Conservation (phyloP, 1,284 basidiomycete species). For the Schizophyllum amplum region DNA sequence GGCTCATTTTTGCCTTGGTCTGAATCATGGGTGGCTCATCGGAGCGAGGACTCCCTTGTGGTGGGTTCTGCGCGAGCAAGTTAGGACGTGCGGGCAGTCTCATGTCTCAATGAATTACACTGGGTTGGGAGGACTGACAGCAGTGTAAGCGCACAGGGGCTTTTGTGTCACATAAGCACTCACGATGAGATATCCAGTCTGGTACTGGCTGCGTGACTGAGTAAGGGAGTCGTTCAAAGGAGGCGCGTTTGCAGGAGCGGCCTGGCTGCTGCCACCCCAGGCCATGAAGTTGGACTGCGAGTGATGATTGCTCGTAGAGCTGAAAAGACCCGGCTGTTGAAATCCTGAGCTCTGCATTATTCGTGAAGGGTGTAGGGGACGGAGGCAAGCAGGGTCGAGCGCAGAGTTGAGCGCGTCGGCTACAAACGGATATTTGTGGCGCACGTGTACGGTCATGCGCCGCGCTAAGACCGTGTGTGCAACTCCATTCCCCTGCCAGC, state of each 20-base stretch:
- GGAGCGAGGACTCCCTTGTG: slow-evolving; percentile 49
- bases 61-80: slow-evolving; percentile 33
- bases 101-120: slow-evolving; percentile 26
- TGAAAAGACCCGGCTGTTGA: background rate
- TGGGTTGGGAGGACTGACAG: slow-evolving; percentile 54
- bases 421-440: background rate
- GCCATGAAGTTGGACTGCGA: background rate
- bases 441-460: background rate
- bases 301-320: background rate
- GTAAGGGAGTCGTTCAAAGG: slow-evolving; percentile 17
- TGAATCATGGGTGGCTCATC: slow-evolving; percentile 64
- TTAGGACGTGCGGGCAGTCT: slow-evolving; percentile 3
- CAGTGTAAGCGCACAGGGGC: slow-evolving; percentile 1
- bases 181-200: slow-evolving; percentile 70
- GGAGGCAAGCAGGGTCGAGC: background rate
- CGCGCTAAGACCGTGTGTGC: too few species aligned
- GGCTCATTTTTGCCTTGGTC: slow-evolving; percentile 71
- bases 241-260: background rate
- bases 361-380: background rate
- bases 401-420: background rate
- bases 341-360: background rate
- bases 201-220: slow-evolving; percentile 65
- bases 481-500: too few species aligned
- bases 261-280: background rate
- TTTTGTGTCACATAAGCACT: slow-evolving; percentile 11